phyloP scores from a whole-genome alignment of 306 rosid species.

The Vigna hirtella region DNA sequence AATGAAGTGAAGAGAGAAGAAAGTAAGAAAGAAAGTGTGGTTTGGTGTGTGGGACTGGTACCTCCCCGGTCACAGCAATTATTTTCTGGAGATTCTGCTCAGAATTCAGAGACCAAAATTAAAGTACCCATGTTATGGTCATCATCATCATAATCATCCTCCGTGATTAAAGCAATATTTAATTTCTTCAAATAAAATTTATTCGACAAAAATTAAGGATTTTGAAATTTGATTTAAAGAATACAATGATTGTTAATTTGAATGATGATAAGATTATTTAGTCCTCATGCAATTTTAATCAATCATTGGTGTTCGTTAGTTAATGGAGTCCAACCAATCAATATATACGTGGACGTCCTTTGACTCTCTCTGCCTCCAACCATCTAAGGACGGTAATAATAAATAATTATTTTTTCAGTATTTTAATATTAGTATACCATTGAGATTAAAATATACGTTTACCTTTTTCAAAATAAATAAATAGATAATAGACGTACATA shows the following conservation, averaged over 20 bases:
- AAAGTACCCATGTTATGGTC: conserved; percentile 42
- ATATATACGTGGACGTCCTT: conserved; percentile 14
- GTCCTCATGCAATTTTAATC: conserved; percentile 32
- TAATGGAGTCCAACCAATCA: conserved; percentile 50
- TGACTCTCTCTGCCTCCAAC: neutral
- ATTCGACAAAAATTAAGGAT: neutral
- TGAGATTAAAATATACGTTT: too few relatives aligned
- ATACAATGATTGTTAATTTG: conserved; percentile 25
- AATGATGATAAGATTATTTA: conserved; percentile 12
- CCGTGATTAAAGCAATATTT: conserved; percentile 53
- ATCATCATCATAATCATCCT: conserved; percentile 55
- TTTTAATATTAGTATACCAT: too few relatives aligned
- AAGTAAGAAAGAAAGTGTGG: conserved; percentile 9
- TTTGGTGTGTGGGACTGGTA: conserved; percentile 49
- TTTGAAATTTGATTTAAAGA: neutral
- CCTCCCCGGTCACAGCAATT: conserved; percentile 28
- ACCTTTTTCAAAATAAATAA: too few relatives aligned
- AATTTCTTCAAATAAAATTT: neutral
- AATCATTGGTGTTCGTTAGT: conserved; percentile 50
- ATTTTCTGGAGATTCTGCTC: conserved; percentile 11
- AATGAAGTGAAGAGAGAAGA: neutral
- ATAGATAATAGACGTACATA: too few relatives aligned
- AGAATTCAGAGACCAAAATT: conserved; percentile 40
- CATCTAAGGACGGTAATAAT: neutral
- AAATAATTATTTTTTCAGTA: too few relatives aligned